Percentiles rank a stretch among this genome's conserved stretches.
Conservation (phyloP, 768 basidiomycete species). For the Inosperma sp. region DNA sequence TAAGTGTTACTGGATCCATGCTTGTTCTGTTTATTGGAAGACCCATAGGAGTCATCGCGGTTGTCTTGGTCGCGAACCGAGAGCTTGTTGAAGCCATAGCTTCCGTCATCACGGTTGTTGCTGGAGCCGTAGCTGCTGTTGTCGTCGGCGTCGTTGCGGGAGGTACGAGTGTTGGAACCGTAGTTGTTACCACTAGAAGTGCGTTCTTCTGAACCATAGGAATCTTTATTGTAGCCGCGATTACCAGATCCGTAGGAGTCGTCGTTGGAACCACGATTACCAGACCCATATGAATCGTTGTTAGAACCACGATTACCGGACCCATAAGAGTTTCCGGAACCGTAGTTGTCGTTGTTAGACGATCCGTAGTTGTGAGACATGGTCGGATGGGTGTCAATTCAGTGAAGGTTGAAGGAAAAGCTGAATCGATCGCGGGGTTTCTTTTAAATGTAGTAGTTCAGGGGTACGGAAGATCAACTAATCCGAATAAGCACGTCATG, state of each 20-base stretch:
- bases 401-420: neutral
- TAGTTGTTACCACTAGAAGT: slow-evolving; percentile 23
- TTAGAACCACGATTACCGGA: slow-evolving; percentile 15
- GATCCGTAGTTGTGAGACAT: slow-evolving; percentile 10
- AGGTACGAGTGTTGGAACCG: slow-evolving; percentile 14
- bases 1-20: too few relatives aligned
- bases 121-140: slow-evolving; percentile 19
- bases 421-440: neutral
- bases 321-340: slow-evolving; percentile 14
- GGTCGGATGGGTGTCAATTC: neutral
- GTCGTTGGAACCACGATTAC: slow-evolving; percentile 20
- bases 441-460: neutral
- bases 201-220: slow-evolving; percentile 17
- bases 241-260: slow-evolving; percentile 17
- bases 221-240: slow-evolving; percentile 12
- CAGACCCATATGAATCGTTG: slow-evolving; percentile 13
- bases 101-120: slow-evolving; percentile 20
- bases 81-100: neutral
- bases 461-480: neutral
- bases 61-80: too few relatives aligned
- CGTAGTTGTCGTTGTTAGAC: slow-evolving; percentile 20
- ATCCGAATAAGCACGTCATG: too few relatives aligned
- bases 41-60: slow-evolving; percentile 21
- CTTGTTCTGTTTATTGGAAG: slow-evolving; percentile 18
- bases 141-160: slow-evolving; percentile 11